Evolutionary conservation across 2,329 filamentous ascomycete species (phyloP), one percentile per base, ranked within the genome.

Genomic region (Phoma sp.): DNA sequence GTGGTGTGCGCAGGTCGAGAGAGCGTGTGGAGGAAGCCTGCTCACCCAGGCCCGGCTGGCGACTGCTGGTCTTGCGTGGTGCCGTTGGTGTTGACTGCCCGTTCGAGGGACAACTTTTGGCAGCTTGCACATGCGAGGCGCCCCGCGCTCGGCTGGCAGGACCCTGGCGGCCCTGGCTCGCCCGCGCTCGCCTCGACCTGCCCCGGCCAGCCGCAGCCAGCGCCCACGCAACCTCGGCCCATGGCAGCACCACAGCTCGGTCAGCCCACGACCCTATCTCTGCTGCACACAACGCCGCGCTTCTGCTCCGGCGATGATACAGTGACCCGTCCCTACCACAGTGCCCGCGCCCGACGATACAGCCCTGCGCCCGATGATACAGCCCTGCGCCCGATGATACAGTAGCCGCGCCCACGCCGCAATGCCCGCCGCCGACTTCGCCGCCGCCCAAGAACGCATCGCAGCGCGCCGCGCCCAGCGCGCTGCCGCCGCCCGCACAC

Each of bases 391-490:
- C n/a, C n/a, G 9, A 25, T 25, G 23, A 11, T 11, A 34, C 30
- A 34, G 26, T 54, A 20, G 48, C 6, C 10, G 7, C 38, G 3
- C 5, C 14, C 42, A 56, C 47, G 32, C 20, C 53, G 54, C 57
- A 62, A 74, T 74, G 71, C 67, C 62, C 50, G 80, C 82, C 49
- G 79, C 83, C 71, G 90, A 90, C 77, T 97, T 97, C 78, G 88
- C 90, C 75, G 89, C 91, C 74, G 93, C 93, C 62, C 93, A 97
- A 80, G 84, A 90, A 78, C 91, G 93, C 74, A 87, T 97, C 56
- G 84, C 89, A 62, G 89, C 90, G 65, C 90, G 92, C 68, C 91
- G 92, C 68, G 85, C 86, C 72, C 87, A 87, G 59, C 89, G 90
- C 74, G 90, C 92, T 75, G 82, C 82, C 58, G 83, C 87, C 70